Base-by-base conservation (phyloP, 345 rosid species). In the Linum trigynum region DNA sequence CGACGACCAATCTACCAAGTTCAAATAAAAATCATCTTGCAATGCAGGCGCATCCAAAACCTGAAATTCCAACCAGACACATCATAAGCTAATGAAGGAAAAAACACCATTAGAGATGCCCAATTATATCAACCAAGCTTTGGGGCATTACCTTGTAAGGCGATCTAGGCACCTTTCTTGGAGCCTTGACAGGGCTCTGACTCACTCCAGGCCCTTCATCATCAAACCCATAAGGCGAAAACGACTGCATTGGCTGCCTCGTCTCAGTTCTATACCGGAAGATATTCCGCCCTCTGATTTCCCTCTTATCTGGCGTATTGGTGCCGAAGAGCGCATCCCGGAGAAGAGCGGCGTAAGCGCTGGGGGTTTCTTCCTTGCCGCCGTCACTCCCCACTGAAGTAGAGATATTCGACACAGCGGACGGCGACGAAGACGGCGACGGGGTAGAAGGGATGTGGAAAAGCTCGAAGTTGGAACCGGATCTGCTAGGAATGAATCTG, bases 1-100 rank as follows among this genome's bases (percentile, higher is more conserved):
- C 3, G 96, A 82, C n/a, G 98, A 95, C 99, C 98, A 95, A 65
- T 95, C 97, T 74, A 91, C 96, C 12, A 95, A 80, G 74, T 95
- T 95, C 83, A 91, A 82, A 74, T 95, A 95, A 76, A 91, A 95
- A 82, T 95, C 99, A 83, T 95, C 99, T 79, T 91, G 97, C 86
- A 95, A 76, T 40, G 98, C 94, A 6, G 99, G 99, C 38, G 99
- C 99, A 75, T 95, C 99, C 86, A 95, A 71, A 69, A 95, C 89
- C 99, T 95, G 78, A 14, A 63, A 66, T 67, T 42, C 11, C 2
- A 63, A 45, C 17, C 9, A 51, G 68, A 12, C 7, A 62, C 55
- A 39, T 55, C 39, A 53, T 9, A n/a, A 3, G 32, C 5, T 16
- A 51, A 59, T 63, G 43, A 9, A 12, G 12, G 32, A 61, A 57